Percentiles rank a stretch among this genome's conserved stretches.
phyloP scores from a whole-genome alignment of 139 green algal species.

The Closterium sp. region DNA sequence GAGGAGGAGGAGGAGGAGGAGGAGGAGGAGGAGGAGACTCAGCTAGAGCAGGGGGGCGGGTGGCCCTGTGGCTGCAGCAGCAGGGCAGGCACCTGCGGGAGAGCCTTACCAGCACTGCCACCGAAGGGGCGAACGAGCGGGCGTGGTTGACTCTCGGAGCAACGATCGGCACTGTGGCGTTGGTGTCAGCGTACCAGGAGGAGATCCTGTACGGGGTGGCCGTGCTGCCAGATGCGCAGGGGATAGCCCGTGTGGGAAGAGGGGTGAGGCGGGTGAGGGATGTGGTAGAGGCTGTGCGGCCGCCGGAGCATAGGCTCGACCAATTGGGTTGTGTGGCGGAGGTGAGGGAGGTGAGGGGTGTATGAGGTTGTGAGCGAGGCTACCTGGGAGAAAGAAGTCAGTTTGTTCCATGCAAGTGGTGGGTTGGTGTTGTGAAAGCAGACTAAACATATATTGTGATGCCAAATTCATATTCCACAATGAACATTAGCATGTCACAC shows the following conservation, averaged over 20 bases:
- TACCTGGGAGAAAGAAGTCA: too few relatives aligned
- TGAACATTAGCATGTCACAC: too few relatives aligned
- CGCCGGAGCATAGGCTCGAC: too few relatives aligned
- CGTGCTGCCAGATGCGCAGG: background rate
- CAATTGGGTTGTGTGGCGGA: too few relatives aligned
- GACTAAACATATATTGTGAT: too few relatives aligned
- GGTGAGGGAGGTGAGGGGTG: too few relatives aligned
- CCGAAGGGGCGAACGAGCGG: background rate
- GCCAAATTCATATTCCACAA: too few relatives aligned
- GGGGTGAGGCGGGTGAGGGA: background rate
- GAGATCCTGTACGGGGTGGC: background rate
- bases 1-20: too few relatives aligned
- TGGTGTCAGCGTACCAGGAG: background rate
- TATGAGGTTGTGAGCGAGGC: too few relatives aligned
- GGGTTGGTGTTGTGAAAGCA: too few relatives aligned
- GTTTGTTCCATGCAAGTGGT: too few relatives aligned
- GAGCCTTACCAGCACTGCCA: background rate
- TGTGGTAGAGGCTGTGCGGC: too few relatives aligned
- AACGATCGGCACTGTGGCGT: background rate
- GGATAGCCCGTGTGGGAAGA: background rate
- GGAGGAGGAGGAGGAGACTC: background rate
- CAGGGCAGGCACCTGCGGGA: background rate
- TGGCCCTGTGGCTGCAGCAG: background rate
- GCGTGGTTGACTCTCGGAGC: background rate
- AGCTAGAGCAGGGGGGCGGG: background rate